phyloP scores from a whole-genome alignment of 495 filamentous ascomycete genomes.

The Choiromyces venosus region DNA sequence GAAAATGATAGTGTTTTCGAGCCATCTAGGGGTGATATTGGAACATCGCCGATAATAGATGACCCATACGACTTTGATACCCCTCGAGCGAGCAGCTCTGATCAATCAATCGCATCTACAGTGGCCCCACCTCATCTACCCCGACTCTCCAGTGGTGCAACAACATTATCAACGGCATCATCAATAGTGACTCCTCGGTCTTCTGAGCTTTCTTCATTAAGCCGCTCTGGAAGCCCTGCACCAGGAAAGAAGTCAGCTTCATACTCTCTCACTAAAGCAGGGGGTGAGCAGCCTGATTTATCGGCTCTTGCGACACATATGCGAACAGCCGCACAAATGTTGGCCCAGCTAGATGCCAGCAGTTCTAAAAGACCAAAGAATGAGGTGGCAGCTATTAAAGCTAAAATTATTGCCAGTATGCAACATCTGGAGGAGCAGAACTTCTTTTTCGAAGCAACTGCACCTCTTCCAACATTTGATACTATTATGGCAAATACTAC shows the following conservation, averaged over 20 bases:
- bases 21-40: constrained; percentile 64
- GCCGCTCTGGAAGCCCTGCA: constrained; percentile 57
- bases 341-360: constrained; percentile 68
- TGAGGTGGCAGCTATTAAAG: constrained; percentile 68
- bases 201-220: constrained; percentile 52
- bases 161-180: constrained; percentile 48
- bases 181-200: constrained; percentile 56
- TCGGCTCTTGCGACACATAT: constrained; percentile 73
- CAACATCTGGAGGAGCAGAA: constrained; percentile 74
- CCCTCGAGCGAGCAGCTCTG: constrained; percentile 22
- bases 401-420: constrained; percentile 77
- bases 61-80: constrained; percentile 45
- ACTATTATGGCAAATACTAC: constrained; percentile 60
- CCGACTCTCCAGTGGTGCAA: constrained; percentile 54
- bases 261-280: constrained; percentile 13
- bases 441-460: constrained; percentile 58
- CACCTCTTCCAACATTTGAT: constrained; percentile 59
- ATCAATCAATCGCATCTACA: not conserved
- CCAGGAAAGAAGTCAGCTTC: constrained; percentile 36
- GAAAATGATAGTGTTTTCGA: constrained; percentile 69
- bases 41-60: constrained; percentile 60
- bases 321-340: constrained; percentile 72
- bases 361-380: constrained; percentile 63
- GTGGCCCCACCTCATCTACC: constrained; percentile 41
- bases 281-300: constrained; percentile 59